Conservation (phyloP, 78 protist genomes). For the slime mould (Dictyostelium discoideum) region dicty_2.7 NC_007089.4:89001-89500, state of each 20-base stretch:
- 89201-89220: slow-evolving; percentile 59
- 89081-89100: slow-evolving; percentile 91
- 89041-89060: slow-evolving; percentile 95
- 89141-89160: slow-evolving; percentile 92
- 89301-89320: slow-evolving; percentile 96
- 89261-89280: slow-evolving; percentile 95
- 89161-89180: slow-evolving; percentile 97
- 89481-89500: slow-evolving; percentile 90
- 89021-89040: slow-evolving; percentile 89
- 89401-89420: slow-evolving; percentile 93
- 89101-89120: slow-evolving; percentile 78
- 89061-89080: slow-evolving; percentile 50
- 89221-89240: slow-evolving; percentile 90
- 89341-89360: slow-evolving; percentile 90
- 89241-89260: slow-evolving; percentile 89
- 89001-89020: slow-evolving; percentile 93
- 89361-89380: slow-evolving; percentile 96
- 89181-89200: slow-evolving; percentile 62
- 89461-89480: slow-evolving; percentile 85
- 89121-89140: slow-evolving; percentile 88
- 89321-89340: slow-evolving; percentile 98
- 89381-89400: slow-evolving; percentile 97
- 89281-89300: slow-evolving; percentile 96
- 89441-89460: slow-evolving; percentile 23
- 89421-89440: slow-evolving; percentile 70